Base-by-base conservation (phyloP, 306 rosid species). In the Rosa lucieae region DNA sequence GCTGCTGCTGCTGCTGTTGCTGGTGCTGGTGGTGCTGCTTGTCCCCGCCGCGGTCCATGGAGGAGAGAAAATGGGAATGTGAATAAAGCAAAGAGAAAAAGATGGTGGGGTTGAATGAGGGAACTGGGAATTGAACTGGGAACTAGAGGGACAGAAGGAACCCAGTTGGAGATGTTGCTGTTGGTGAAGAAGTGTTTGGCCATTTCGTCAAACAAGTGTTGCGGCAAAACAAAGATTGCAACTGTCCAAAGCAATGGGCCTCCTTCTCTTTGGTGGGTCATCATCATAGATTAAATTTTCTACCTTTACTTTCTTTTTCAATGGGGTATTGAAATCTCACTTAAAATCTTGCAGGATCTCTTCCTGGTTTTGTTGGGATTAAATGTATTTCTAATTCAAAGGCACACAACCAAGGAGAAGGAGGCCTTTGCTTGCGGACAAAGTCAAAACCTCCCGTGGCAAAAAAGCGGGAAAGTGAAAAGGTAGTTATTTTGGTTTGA, bases 201-300 rank as follows among this genome's bases (percentile, higher is more conserved):
- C 93, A 91, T 90, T 87, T 85, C 81, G 87, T 91, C 89, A 56
- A 87, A 87, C 91, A 89, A 88, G 68, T 71, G 86, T 9, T 86
- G 85, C 62, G 56, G 87, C 88, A 80, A 87, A 83, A 97, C 39
- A 89, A 82, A 89, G 96, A 91, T 87, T 91, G 94, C 92, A 84
- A 91, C 84, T 87, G 84, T 90, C 93, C 93, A 93, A 91, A 86
- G 87, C 86, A 63, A 84, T 88, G 98, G 94, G 90, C 86, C 96
- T 88, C 84, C 84, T 68, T 61, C 92, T 86, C 84, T 86, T 69
- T 66, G 86, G 98, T 95, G 99, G 99, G 99, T 80, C 99, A 90
- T 71, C 39, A 62, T 62, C 2, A n/a, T 10, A 4, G 75, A 84
- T 40, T 82, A 39, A 67, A 39, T 10, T 67, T 88, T 83, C 79